These are phyloP conservation scores for Fusarium sterilihyphosum DNA, from an alignment of 2,329 filamentous ascomycete genomes.

Conservation along the genomic window DNA sequence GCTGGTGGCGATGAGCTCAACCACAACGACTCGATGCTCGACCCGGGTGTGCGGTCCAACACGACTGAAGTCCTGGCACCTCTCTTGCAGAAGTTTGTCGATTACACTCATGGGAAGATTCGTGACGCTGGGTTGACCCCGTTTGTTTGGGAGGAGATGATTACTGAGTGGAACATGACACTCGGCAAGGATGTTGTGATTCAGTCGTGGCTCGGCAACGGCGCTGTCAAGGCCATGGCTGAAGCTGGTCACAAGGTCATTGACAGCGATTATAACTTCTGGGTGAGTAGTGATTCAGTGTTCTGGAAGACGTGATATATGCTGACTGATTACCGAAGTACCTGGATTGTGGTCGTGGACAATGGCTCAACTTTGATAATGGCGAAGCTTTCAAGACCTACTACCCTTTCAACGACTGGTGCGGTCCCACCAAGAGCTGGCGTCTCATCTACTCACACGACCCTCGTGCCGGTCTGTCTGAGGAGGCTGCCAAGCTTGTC, in stretches of 20 bases:
- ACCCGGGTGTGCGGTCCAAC: conserved; percentile 77
- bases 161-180: conserved; percentile 79
- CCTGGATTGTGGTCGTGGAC: conserved; percentile 83
- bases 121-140: conserved; percentile 72
- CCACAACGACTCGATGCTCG: conserved; percentile 70
- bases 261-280: conserved; percentile 80
- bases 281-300: conserved; percentile 61
- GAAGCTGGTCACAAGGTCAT: conserved; percentile 75
- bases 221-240: conserved; percentile 69
- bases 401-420: conserved; percentile 85
- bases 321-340: conserved; percentile 61
- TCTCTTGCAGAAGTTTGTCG: conserved; percentile 80
- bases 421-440: conserved; percentile 83
- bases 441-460: conserved; percentile 83
- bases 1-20: conserved; percentile 91
- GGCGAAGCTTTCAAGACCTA: conserved; percentile 60
- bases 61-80: conserved; percentile 72
- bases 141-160: conserved; percentile 90
- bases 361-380: conserved; percentile 78
- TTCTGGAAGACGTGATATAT: background rate
- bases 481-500: conserved; percentile 71
- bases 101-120: conserved; percentile 74
- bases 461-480: conserved; percentile 71
- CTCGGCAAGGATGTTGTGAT: conserved; percentile 77
- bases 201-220: conserved; percentile 79